These are phyloP conservation scores for Apiospora pterosperma DNA, from an alignment of 2,329 filamentous ascomycete genomes.

Conservation along the genomic window DNA sequence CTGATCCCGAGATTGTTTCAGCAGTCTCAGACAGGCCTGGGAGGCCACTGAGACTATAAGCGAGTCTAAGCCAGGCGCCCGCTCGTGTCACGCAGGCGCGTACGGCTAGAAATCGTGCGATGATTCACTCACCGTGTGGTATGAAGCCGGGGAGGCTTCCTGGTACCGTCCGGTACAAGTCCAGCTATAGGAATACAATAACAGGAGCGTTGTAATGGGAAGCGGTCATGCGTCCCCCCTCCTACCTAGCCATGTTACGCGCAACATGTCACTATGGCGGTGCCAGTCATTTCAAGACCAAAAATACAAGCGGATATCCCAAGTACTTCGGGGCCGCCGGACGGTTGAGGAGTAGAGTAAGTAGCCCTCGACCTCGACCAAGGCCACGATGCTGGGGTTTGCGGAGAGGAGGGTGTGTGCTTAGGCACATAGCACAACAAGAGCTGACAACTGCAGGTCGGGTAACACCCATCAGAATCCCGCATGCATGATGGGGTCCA, in stretches of 20 bases:
- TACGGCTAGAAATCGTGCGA: background rate
- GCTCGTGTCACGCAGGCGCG: background rate
- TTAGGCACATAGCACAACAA: background rate
- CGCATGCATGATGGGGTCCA: background rate
- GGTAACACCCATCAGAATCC: background rate
- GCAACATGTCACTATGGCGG: background rate
- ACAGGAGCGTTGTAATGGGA: background rate
- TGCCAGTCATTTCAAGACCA: background rate
- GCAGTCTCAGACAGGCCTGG: background rate
- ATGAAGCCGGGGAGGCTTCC: background rate
- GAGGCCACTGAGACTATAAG: background rate
- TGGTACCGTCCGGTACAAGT: background rate
- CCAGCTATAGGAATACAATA: background rate
- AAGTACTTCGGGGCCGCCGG: background rate
- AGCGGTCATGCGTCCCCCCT: background rate
- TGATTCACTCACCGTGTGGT: background rate
- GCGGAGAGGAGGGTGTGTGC: background rate
- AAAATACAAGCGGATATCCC: background rate
- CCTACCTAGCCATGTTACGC: background rate
- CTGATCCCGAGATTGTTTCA: background rate
- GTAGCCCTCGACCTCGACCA: background rate
- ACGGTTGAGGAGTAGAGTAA: background rate
- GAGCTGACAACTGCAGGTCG: conserved; percentile 4
- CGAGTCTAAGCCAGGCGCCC: background rate
- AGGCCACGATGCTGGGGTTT: background rate